Evolutionary conservation across 495 filamentous ascomycete species (phyloP), one percentile per base, ranked within the genome.

Genomic region (Penicillium odoratum): DNA sequence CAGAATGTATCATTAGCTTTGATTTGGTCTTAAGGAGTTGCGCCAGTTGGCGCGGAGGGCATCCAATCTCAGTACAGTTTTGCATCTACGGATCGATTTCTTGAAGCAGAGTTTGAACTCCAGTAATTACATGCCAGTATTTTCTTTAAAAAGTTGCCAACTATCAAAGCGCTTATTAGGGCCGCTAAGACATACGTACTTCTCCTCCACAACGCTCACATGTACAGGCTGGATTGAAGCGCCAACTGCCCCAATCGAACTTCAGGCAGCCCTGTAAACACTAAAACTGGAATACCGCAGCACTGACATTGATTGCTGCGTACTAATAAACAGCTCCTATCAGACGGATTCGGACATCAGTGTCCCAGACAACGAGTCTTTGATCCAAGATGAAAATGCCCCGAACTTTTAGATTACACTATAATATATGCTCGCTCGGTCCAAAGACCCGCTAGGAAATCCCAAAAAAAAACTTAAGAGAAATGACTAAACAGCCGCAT

Each of bases 401-500:
- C 7, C 28, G 44, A 21, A 47, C 33, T 47, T 45, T 21, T 28
- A 47, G 5, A 47, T 47, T 5, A n/a, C 42, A 7, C 16, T 45
- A 45, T 16, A 6, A n/a, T 40, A 15, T 16, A 40, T n/a, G 11
- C 15, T 11, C 31, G 48, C 6, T 51, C 48, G 5, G 33, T 18
- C 25, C 9, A 18, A 51, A 36, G 34, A 51, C 7, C 16, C 33
- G 31, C 48, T 51, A 26, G 3, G 26, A 51, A 30, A 7, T 3
- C 16, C 13, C 16, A 3, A 11, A 5, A n/a, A 40, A 51, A 42
- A 28, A n/a, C n/a, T n/a, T 43, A 48, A 36, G 57, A 50, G 47
- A 46, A 46, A 50, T 30, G 28, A 49, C n/a, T 69, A 78, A 51
- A 78, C 75, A 48, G 58, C 74, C 4, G 85, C 79, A 60, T 86